phyloP scores from a whole-genome alignment of 1,139 yeast species.

The Geotrichum citri-aurantii region DNA sequence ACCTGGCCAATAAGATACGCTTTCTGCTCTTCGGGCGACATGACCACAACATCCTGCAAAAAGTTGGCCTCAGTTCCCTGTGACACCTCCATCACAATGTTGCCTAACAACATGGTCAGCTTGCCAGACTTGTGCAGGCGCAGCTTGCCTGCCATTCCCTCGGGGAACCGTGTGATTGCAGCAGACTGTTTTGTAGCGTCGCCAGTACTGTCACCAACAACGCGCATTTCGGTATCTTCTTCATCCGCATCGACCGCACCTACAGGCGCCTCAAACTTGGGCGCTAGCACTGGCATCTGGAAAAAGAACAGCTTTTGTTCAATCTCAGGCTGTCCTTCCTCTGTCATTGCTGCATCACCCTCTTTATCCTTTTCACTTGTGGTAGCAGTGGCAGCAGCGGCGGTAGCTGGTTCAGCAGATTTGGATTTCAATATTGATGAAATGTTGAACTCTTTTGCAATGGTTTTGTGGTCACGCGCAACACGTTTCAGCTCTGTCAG shows the following conservation, averaged over 20 bases:
- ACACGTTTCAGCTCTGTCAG: conserved; percentile 26
- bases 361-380: conserved; percentile 31
- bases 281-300: conserved; percentile 68
- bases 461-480: conserved; percentile 27
- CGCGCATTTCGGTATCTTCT: conserved; percentile 15
- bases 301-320: conserved; percentile 49
- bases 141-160: conserved; percentile 65
- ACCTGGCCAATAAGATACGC: conserved; percentile 59
- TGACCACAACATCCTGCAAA: conserved; percentile 67
- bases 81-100: conserved; percentile 59
- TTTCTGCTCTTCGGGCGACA: conserved; percentile 40
- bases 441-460: conserved; percentile 29
- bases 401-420: conserved; percentile 9
- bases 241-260: conserved; percentile 3
- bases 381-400: conserved; percentile 1
- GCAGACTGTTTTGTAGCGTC: conserved; percentile 9
- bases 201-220: conserved; percentile 20
- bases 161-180: conserved; percentile 22
- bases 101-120: conserved; percentile 67
- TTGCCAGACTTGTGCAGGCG: conserved; percentile 79
- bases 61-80: conserved; percentile 71
- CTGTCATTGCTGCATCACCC: conserved; percentile 8
- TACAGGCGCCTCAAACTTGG: conserved; percentile 41
- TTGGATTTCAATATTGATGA: conserved; percentile 15
- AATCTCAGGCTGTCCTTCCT: conserved; percentile 22